These are phyloP conservation scores for Paramecium tetraurelia DNA, from an alignment of 73 alveolate species.

Conservation along the genomic window DNA sequence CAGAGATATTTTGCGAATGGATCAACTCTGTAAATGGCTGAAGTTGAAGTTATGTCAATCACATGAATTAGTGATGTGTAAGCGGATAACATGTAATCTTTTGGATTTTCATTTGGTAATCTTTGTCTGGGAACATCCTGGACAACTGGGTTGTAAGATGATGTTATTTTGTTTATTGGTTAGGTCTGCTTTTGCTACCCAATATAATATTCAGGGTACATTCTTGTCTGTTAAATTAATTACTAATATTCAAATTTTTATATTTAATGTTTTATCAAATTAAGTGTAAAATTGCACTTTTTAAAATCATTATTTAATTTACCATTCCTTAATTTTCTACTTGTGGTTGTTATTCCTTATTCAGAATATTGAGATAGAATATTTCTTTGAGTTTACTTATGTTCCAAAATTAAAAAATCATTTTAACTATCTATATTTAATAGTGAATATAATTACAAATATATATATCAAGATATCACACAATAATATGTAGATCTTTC, in stretches of 20 bases:
- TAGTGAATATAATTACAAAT: too few relatives aligned
- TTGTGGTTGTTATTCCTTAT: too few relatives aligned
- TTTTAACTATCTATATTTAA: too few relatives aligned
- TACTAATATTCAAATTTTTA: background rate
- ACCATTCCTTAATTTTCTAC: background rate
- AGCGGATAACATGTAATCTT: slow-evolving; percentile 4
- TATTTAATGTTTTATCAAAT: background rate
- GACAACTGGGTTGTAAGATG: background rate
- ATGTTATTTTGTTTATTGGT: background rate
- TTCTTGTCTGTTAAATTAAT: background rate
- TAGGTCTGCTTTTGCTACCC: background rate
- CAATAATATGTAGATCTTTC: too few relatives aligned
- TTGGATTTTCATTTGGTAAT: slow-evolving; percentile 40
- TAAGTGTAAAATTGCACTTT: background rate
- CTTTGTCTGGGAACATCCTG: slow-evolving; percentile 13
- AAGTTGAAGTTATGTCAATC: background rate
- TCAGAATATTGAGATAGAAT: too few relatives aligned
- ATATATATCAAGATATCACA: too few relatives aligned
- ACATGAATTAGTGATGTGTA: background rate
- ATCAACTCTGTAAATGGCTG: background rate
- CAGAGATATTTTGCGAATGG: slow-evolving; percentile 28
- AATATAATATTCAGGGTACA: background rate
- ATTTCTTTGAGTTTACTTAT: too few relatives aligned
- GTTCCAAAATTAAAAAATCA: too few relatives aligned
- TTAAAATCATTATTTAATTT: background rate